Conservation (phyloP, 176 grass and related monocot genomes). For the Juncus inflexus region DNA sequence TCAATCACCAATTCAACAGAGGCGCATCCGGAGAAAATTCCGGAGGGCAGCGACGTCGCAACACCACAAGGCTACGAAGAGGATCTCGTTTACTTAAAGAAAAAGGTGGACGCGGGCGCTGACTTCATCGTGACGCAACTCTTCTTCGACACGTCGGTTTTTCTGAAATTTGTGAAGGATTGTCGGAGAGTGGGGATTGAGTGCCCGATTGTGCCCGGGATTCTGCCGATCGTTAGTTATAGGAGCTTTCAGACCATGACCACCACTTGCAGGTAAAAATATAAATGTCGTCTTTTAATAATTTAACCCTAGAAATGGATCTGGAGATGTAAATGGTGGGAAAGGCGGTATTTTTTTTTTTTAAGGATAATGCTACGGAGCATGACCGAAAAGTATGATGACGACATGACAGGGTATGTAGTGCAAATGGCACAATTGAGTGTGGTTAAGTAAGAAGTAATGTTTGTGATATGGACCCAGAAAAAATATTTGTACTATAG, state of each 20-base stretch:
- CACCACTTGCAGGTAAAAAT: slow-evolving; percentile 31
- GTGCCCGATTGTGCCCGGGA: slow-evolving; percentile 31
- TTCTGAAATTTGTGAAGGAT: slow-evolving; percentile 27
- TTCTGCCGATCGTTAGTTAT: slow-evolving; percentile 32
- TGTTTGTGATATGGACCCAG: no score
- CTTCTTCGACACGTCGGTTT: slow-evolving; percentile 30
- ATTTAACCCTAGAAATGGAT: no score
- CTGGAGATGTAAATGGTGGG: no score
- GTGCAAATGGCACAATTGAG: no score
- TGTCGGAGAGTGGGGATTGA: slow-evolving; percentile 28
- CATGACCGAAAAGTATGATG: no score
- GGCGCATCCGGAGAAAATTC: slow-evolving; percentile 33
- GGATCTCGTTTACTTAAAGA: slow-evolving; percentile 32
- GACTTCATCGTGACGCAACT: slow-evolving; percentile 34
- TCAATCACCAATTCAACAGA: slow-evolving; percentile 16
- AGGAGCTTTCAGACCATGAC: slow-evolving; percentile 35
- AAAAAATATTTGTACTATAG: no score
- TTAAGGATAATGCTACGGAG: no score
- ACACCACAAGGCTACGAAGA: slow-evolving; percentile 31
- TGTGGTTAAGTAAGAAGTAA: no score
- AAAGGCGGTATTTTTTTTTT: no score
- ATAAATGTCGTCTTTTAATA: no score
- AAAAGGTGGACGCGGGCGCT: slow-evolving; percentile 31
- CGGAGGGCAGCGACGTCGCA: slow-evolving; percentile 29
- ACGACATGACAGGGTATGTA: no score